Percentiles rank a stretch among this genome's conserved stretches.
phyloP scores from a whole-genome alignment of 176 grass and related monocot genomes.

The Zea luxurians region DNA sequence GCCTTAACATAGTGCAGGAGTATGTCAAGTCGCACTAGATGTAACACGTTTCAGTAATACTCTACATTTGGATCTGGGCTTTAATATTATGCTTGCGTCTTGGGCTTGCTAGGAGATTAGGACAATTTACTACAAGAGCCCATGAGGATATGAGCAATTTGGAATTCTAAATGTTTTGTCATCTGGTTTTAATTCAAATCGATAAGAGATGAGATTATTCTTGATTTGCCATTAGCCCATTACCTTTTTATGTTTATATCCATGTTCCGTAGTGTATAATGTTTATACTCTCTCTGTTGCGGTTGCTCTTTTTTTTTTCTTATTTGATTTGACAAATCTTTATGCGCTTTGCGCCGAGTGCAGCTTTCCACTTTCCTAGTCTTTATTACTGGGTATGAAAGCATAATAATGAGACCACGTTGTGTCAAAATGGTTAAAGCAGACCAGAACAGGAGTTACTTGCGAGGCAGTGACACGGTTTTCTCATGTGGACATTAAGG shows the following conservation, averaged over 20 bases:
- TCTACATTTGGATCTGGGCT: slow-evolving; percentile 1
- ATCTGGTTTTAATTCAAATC: slow-evolving; percentile 25
- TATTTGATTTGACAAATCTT: no score
- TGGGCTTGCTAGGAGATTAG: slow-evolving; percentile 14
- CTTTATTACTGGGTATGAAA: no score
- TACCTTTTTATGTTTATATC: not conserved
- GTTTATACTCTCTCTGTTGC: no score
- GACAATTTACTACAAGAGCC: slow-evolving; percentile 22
- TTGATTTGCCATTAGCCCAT: not conserved
- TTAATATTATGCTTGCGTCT: slow-evolving; percentile 29
- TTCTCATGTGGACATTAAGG: no score
- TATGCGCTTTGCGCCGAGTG: no score
- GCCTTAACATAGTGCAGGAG: slow-evolving; percentile 87
- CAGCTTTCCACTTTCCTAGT: no score
- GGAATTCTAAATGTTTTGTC: slow-evolving; percentile 21
- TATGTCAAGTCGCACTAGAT: slow-evolving; percentile 70
- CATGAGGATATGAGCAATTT: slow-evolving; percentile 10
- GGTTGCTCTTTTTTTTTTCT: no score
- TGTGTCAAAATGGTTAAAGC: no score
- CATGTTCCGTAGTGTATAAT: not conserved
- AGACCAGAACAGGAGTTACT: no score
- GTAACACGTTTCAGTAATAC: not conserved
- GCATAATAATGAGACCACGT: no score
- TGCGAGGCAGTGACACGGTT: no score
- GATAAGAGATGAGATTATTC: slow-evolving; percentile 1